Conservation (phyloP, 2,329 filamentous ascomycete genomes). For the Pezizomycotina sp. region DNA sequence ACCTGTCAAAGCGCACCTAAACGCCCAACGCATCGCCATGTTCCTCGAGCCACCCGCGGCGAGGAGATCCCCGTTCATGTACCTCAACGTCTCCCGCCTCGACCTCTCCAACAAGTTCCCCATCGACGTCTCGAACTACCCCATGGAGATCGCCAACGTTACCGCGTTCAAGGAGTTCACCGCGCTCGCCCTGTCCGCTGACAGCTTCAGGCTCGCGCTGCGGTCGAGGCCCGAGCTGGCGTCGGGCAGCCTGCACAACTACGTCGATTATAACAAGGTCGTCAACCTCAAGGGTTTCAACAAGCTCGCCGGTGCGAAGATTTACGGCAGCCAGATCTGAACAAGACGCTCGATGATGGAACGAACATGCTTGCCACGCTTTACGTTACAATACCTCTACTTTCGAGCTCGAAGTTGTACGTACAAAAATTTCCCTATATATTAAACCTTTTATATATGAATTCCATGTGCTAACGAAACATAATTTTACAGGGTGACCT, state of each 20-base stretch:
- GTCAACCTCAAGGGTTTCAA: conserved; percentile 37
- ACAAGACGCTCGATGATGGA: conserved; percentile 30
- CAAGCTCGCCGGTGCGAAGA: conserved; percentile 39
- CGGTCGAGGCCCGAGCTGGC: conserved; percentile 38
- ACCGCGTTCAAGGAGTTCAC: conserved; percentile 41
- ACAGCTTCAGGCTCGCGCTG: conserved; percentile 37
- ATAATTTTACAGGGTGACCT: conserved; percentile 39
- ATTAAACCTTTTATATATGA: neutral
- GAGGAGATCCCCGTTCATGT: conserved; percentile 36
- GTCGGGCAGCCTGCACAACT: conserved; percentile 35
- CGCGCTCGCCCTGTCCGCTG: conserved; percentile 37
- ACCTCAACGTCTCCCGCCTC: conserved; percentile 38
- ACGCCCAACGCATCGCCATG: conserved; percentile 32
- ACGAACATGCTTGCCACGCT: conserved; percentile 45
- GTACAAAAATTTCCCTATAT: conserved; percentile 26
- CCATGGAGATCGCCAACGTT: conserved; percentile 33
- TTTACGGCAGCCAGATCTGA: conserved; percentile 37
- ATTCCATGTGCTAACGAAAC: neutral
- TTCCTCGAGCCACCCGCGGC: conserved; percentile 36
- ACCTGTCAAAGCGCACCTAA: conserved; percentile 30
- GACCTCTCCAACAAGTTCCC: conserved; percentile 35
- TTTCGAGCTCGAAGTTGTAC: conserved; percentile 47
- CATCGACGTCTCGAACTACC: conserved; percentile 38
- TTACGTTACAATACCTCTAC: conserved; percentile 48
- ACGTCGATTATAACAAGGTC: conserved; percentile 42